Percentiles rank a stretch among this genome's conserved stretches.
phyloP scores from a whole-genome alignment of 2,329 filamentous ascomycete genomes.

The Xylariales sp. region DNA sequence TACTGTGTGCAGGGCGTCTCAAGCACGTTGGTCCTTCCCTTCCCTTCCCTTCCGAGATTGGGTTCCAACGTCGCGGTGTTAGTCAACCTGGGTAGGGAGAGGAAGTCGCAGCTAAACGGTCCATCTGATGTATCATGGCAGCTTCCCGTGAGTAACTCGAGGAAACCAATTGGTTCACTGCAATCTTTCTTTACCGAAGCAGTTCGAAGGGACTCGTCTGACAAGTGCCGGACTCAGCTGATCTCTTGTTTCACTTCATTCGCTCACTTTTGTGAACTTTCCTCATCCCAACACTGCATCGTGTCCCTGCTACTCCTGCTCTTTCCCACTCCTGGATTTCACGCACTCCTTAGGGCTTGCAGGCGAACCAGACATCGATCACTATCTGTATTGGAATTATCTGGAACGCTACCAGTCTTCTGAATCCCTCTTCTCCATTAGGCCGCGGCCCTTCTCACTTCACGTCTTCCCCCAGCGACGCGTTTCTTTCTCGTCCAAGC shows the following conservation, averaged over 20 bases:
- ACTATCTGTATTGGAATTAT: too few relatives aligned
- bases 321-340: too few relatives aligned
- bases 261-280: not conserved
- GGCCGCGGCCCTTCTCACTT: not conserved
- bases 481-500: not conserved
- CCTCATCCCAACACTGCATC: not conserved
- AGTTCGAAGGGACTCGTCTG: not conserved
- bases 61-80: too few relatives aligned
- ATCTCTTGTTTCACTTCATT: not conserved
- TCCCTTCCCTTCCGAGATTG: too few relatives aligned
- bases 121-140: not conserved
- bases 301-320: not conserved
- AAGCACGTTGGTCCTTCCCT: too few relatives aligned
- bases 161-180: not conserved
- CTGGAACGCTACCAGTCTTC: not conserved
- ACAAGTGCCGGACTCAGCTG: not conserved
- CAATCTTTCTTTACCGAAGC: not conserved
- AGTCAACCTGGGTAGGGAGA: too few relatives aligned
- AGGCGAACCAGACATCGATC: too few relatives aligned
- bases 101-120: not conserved
- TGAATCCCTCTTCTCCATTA: not conserved
- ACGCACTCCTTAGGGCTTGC: too few relatives aligned
- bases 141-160: not conserved
- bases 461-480: not conserved
- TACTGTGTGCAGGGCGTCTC: too few relatives aligned